Base-by-base conservation (phyloP, 306 rosid genomes). In the Vigna radiata region DNA sequence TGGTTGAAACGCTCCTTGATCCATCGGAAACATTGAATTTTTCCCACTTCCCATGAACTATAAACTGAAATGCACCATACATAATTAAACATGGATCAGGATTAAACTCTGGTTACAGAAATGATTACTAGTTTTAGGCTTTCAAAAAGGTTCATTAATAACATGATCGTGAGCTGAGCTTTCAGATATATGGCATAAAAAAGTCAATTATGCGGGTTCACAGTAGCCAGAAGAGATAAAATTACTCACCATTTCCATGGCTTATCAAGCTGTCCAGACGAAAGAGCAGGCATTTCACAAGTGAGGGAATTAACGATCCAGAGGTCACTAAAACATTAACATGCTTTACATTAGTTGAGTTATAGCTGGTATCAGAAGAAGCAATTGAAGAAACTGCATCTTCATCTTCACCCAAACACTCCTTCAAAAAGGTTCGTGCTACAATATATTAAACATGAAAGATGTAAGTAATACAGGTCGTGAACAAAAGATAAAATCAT, bases 1-100 rank as follows among this genome's bases (percentile, higher is more conserved):
- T 71, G 73, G 71, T 88, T 71, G 75, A 87, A 94, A 48, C 96
- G 98, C 66, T 76, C 86, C 78, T 91, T 90, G 80, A 94, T 88
- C 97, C 92, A 91, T 72, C 33, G 83, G 70, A 94, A 94, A 79
- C 98, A 94, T 81, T 87, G 90, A 62, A 23, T 44, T 79, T 94
- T 94, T 37, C 97, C 97, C 71, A 87, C 97, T 56, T 88, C 98
- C 92, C 92, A 90, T 3, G 98, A 94, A 80, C 98, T 94, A 84
- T 91, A 94, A 50, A 94, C 97, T 94, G 94, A 68, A 82, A 85
- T 59, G 54, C 19, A 49, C 66, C 44, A 39, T 16, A 50, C 27
- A 55, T 53, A n/a, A 31, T 62, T 66, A 81, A 25, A 19, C 37
- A 27, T 46, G 17, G 36, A 60, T 49, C 59, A 68, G 43, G 60